Base-by-base conservation (phyloP, 75 land plant species). In the Ceratopteris richardii region DNA sequence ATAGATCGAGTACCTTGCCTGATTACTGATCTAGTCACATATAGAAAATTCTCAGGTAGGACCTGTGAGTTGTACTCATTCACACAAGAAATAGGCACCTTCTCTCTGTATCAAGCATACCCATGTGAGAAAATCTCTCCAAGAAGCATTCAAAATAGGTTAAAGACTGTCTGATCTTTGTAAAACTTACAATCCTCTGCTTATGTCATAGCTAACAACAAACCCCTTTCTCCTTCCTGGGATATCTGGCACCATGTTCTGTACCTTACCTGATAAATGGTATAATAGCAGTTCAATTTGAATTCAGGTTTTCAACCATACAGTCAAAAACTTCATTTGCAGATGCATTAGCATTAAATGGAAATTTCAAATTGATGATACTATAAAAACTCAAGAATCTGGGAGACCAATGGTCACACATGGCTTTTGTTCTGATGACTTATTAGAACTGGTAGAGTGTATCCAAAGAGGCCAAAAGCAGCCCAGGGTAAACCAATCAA, bases 121-220 rank as follows among this genome's bases (percentile, higher is more conserved):
- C 22, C 37, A 54, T 18, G 24, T 54, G 17, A n/a, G 0, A 3
- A 18, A 60, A 9, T 17, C 26, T 44, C 20, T n/a, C 7, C 19
- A 47, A 21, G 40, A 62, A 23, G 56, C 18, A 20, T 36, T 40
- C 27, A 48, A 24, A 44, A 44, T 24, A 24, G n/a, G n/a, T n/a
- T n/a, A n/a, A n/a, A n/a, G n/a, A n/a, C n/a, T n/a, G n/a, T n/a
- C n/a, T n/a, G n/a, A n/a, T n/a, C n/a, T n/a, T 25, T 26, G 23
- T 18, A 52, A 24, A 25, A 55, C 47, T 42, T 40, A 65, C 66
- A 56, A 25, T 22, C 66, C 66, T 50, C 66, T 65, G 60, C 66
- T 65, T 22, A 65, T 65, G 40, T 65, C 66, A 20, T 25, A 41
- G 26, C 66, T 65, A 56, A 65, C 29, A 1, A 52, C 13, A 52